Evolutionary conservation across 495 filamentous ascomycete species (phyloP), one percentile per base, ranked within the genome.

Genomic region (Penicillium waksmanii): DNA sequence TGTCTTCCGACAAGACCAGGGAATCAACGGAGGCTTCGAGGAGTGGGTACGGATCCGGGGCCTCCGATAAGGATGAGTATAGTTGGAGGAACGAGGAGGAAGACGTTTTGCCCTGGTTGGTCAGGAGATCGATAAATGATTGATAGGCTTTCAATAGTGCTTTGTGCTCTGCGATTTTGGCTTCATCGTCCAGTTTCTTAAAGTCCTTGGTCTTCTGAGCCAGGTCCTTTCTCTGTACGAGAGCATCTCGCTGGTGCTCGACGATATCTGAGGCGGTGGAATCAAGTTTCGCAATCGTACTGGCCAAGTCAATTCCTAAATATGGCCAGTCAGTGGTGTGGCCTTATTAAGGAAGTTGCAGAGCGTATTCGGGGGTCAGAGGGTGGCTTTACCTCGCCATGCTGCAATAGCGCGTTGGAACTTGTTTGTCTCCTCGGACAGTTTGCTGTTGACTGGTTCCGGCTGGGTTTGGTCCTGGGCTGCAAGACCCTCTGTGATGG

Each of bases 171-270:
- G 77, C 77, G 18, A 97, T 80, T 73, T 97, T 98, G 38, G 84
- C 86, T 11, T 90, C 82, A 78, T 99, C 96, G 55, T 98, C 95
- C 3, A 96, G 83, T 72, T 97, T 99, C 61, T 92, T 80, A 65
- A 96, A 99, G 71, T 98, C 95, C 70, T 98, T 99, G 3, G 95
- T 99, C 79, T 97, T 98, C 73, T 97, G 93, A 15, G 95, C 95
- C 17, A 99, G 82, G 53, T 99, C 95, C 68, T 99, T 99, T 48
- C 95, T 85, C 69, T 97, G 93, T 13, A 96, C 87, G 10, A 97
- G 87, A 18, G 93, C 87, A 73, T 97, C 96, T 62, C 92, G 85
- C 68, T 99, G 95, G 67, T 92, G 89, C 42, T 89, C 78, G 43
- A 98, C 91, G 49, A 99, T 92, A 65, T 99, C 96, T 3, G 92